Evolutionary conservation across 2,329 filamentous ascomycete species (phyloP).

Genomic region (Neocucurbitaria cava): DNA sequence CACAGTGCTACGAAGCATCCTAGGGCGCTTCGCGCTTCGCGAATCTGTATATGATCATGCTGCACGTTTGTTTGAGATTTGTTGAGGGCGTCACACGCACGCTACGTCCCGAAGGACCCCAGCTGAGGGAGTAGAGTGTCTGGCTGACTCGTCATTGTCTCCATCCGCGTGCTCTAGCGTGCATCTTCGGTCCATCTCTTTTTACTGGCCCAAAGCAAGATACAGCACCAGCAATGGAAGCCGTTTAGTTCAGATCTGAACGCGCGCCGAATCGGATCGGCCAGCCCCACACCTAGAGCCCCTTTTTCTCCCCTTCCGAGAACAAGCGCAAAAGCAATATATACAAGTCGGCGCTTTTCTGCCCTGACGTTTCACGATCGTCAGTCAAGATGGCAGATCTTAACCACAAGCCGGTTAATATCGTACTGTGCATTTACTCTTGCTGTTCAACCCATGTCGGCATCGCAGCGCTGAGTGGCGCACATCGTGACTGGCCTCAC

Average conservation of each 20-base stretch:
- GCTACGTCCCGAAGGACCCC: constrained; percentile 8
- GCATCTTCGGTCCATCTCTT: constrained; percentile 12
- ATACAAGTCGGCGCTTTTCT: constrained; percentile 13
- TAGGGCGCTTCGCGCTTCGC: constrained; percentile 2
- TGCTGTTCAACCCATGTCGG: constrained; percentile 7
- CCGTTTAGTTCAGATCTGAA: constrained; percentile 45
- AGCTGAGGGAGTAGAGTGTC: constrained; percentile 6
- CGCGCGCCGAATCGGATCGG: constrained; percentile 42
- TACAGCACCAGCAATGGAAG: constrained; percentile 38
- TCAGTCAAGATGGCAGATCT: background rate
- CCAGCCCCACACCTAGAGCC: constrained; percentile 39
- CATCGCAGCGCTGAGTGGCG: constrained; percentile 20
- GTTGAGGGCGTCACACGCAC: constrained; percentile 9
- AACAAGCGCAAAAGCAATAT: constrained; percentile 25
- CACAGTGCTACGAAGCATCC: constrained; percentile 2
- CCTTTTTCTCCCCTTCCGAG: constrained; percentile 20
- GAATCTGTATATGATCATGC: background rate
- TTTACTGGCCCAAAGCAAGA: constrained; percentile 29
- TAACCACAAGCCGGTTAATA: background rate
- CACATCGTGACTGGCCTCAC: constrained; percentile 19
- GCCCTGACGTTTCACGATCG: constrained; percentile 23
- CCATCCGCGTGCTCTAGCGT: constrained; percentile 16
- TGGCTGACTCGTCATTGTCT: constrained; percentile 25
- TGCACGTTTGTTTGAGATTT: constrained; percentile 6
- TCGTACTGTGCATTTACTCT: background rate